These are phyloP conservation scores for Backusella circina DNA, from an alignment of 192 early-diverging fungal species.

Conservation along the genomic window DNA sequence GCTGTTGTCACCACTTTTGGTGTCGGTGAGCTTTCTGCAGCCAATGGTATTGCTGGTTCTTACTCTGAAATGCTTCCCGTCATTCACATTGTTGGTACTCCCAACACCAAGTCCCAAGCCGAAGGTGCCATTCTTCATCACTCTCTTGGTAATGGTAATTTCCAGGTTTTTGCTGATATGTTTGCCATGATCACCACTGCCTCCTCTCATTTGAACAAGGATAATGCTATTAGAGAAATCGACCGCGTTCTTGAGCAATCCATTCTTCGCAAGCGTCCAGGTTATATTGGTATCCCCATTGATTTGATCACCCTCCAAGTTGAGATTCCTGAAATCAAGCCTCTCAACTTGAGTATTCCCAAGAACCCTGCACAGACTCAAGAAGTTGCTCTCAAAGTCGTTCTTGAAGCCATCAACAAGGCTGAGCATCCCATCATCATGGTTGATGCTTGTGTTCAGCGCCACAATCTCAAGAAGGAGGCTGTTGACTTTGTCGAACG, in stretches of 20 bases:
- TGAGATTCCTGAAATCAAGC: constrained; percentile 10
- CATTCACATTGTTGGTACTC: constrained; percentile 50
- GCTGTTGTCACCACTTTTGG: constrained; percentile 46
- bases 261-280: not conserved
- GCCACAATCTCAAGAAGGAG: constrained; percentile 18
- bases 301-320: constrained; percentile 35
- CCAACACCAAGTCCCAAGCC: constrained; percentile 41
- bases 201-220: constrained; percentile 23
- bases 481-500: constrained; percentile 23
- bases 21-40: constrained; percentile 41
- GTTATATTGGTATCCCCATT: constrained; percentile 43
- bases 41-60: constrained; percentile 47
- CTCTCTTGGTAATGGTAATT: constrained; percentile 52
- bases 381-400: constrained; percentile 25
- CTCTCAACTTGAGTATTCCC: constrained; percentile 19
- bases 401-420: constrained; percentile 27
- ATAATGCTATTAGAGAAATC: constrained; percentile 38
- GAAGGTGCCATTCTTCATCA: constrained; percentile 46
- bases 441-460: constrained; percentile 40
- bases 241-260: constrained; percentile 30
- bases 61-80: constrained; percentile 47
- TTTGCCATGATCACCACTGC: constrained; percentile 42
- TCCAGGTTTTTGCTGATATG: constrained; percentile 40
- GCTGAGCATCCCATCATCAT: constrained; percentile 43
- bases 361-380: constrained; percentile 32